phyloP scores from a whole-genome alignment of 1,284 basidiomycete genomes.

The Tilletia setariae region DNA sequence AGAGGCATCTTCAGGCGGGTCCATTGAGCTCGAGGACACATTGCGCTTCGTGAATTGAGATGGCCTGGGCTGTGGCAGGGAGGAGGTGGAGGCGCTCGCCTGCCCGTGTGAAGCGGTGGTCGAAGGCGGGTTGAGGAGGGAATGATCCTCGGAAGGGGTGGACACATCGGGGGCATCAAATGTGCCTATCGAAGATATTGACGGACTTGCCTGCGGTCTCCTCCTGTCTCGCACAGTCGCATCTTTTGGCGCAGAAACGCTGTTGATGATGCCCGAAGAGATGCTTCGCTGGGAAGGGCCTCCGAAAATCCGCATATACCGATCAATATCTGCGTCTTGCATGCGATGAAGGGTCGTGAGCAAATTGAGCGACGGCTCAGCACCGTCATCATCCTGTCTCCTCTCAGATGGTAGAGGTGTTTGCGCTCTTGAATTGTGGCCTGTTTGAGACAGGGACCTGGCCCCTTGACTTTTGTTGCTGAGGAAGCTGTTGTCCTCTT shows the following conservation, averaged over 20 bases:
- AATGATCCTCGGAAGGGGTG: conserved; percentile 1
- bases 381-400: background rate
- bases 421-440: background rate
- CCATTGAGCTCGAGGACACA: too few relatives aligned
- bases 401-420: background rate
- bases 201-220: background rate
- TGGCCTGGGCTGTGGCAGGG: background rate
- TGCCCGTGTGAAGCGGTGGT: background rate
- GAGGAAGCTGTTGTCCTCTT: background rate
- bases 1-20: background rate
- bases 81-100: background rate
- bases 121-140: background rate
- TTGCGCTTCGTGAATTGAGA: background rate
- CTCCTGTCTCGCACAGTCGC: background rate
- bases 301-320: conserved; percentile 11
- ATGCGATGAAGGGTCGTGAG: conserved; percentile 21
- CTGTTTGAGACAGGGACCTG: background rate
- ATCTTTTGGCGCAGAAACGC: background rate
- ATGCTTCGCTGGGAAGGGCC: background rate
- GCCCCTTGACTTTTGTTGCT: background rate
- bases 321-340: conserved; percentile 19
- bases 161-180: background rate
- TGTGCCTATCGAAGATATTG: background rate
- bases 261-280: background rate
- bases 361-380: conserved; percentile 9